These are phyloP conservation scores for Colletotrichum caudatum DNA, from an alignment of 2,329 filamentous ascomycete species.

Conservation along the genomic window DNA sequence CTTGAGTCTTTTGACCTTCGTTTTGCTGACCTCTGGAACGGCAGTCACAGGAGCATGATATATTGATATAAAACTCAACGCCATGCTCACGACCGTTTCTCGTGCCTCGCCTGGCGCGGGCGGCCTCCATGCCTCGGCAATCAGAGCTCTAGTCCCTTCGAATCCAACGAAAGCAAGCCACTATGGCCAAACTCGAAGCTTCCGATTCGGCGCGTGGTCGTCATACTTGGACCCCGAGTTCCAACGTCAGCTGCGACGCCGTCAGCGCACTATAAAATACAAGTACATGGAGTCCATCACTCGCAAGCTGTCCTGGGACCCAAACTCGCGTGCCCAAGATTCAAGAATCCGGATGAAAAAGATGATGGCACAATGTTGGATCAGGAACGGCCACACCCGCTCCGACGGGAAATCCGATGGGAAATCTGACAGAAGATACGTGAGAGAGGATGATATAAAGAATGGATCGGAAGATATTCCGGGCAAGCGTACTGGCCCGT, in stretches of 20 bases:
- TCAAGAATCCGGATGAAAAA: conserved; percentile 55
- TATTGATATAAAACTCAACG: conserved; percentile 4
- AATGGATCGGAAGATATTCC: conserved; percentile 53
- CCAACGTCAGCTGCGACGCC: conserved; percentile 58
- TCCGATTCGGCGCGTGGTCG: conserved; percentile 63
- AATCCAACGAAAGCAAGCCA: conserved; percentile 42
- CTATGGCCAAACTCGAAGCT: conserved; percentile 58
- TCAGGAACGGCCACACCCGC: conserved; percentile 46
- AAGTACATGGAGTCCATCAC: conserved; percentile 60
- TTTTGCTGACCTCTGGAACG: background rate
- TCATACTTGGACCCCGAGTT: conserved; percentile 56
- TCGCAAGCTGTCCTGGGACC: conserved; percentile 61
- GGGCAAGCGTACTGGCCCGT: conserved; percentile 45
- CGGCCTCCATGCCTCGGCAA: conserved; percentile 42
- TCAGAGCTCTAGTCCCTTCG: conserved; percentile 26
- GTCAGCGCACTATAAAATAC: conserved; percentile 57
- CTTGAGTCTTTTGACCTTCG: background rate
- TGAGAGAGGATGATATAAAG: conserved; percentile 52
- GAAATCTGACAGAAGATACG: conserved; percentile 47
- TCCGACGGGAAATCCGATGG: background rate
- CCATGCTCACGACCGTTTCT: conserved; percentile 46
- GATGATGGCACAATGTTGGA: conserved; percentile 56
- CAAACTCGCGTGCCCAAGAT: conserved; percentile 51
- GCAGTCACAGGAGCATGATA: conserved; percentile 30
- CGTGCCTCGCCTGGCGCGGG: conserved; percentile 48